Conservation (phyloP, 805 yeast species). For the Saccharomycopsis capsularis region DNA sequence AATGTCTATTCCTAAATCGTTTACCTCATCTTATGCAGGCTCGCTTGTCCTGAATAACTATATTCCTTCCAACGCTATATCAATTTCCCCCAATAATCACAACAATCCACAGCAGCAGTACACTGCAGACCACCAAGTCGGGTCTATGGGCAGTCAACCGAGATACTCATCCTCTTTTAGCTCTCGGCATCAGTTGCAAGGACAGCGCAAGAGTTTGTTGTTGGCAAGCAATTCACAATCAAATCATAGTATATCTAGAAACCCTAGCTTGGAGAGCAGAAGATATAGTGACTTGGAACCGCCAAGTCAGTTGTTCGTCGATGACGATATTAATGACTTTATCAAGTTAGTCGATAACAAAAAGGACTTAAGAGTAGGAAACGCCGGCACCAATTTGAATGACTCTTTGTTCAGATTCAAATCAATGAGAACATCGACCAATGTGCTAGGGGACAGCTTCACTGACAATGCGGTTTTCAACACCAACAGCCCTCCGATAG, state of each 20-base stretch:
- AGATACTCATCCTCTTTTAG: constrained; percentile 70
- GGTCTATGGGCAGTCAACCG: constrained; percentile 36
- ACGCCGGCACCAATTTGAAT: constrained; percentile 26
- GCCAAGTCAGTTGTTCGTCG: constrained; percentile 37
- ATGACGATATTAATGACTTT: constrained; percentile 62
- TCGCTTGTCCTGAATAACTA: not conserved
- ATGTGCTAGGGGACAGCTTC: constrained; percentile 48
- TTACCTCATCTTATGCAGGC: constrained; percentile 34
- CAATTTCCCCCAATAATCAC: constrained; percentile 22
- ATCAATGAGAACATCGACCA: constrained; percentile 45
- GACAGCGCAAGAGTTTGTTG: constrained; percentile 24
- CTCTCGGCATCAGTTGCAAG: constrained; percentile 40
- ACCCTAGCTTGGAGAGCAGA: constrained; percentile 14
- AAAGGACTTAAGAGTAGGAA: constrained; percentile 29
- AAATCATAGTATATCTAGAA: constrained; percentile 20
- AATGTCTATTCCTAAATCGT: constrained; percentile 33
- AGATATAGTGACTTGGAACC: constrained; percentile 19
- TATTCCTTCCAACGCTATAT: constrained; percentile 2
- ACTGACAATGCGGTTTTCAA: not conserved
- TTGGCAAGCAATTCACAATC: constrained; percentile 27
- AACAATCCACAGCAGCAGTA: not conserved
- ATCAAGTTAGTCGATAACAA: constrained; percentile 64
- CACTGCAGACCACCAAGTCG: constrained; percentile 29
- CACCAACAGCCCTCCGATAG: not conserved
- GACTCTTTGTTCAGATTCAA: constrained; percentile 49